A percentile compares a stretch with the other conserved stretches of the same genome.
These are phyloP conservation scores for Lasiodiplodia sp. DNA, from an alignment of 2,329 filamentous ascomycete species.

Conservation along the genomic window DNA sequence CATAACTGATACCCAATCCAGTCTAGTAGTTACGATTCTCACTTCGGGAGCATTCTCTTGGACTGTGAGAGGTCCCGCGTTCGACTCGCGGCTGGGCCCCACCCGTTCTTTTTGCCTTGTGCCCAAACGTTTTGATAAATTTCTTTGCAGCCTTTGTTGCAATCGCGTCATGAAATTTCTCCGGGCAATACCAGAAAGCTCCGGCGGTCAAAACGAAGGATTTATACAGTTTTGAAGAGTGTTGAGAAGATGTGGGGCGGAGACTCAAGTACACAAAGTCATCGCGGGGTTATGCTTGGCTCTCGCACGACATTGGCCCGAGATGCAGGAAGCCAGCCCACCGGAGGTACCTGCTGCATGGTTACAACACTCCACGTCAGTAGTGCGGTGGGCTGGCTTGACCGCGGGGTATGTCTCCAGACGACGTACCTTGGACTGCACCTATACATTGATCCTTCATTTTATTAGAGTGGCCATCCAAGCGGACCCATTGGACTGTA, in stretches of 20 bases:
- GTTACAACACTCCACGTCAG: background rate
- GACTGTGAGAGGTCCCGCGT: constrained; percentile 22
- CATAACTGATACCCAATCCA: constrained; percentile 10
- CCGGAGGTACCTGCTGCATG: background rate
- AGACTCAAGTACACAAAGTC: background rate
- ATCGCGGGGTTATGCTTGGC: constrained; percentile 3
- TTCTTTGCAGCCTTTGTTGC: background rate
- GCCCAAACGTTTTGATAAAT: background rate
- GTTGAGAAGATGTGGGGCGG: background rate
- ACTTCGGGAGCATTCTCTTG: background rate
- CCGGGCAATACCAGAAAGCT: background rate
- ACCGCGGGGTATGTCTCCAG: background rate
- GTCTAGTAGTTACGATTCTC: constrained; percentile 28
- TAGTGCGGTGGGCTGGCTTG: constrained; percentile 3
- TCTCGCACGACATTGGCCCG: constrained; percentile 2
- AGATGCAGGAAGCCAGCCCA: constrained; percentile 4
- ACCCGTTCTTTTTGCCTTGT: background rate
- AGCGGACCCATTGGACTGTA: background rate
- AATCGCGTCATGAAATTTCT: background rate
- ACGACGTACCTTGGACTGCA: background rate
- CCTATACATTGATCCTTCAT: background rate
- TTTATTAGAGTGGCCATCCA: background rate
- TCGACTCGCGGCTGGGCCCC: constrained; percentile 18
- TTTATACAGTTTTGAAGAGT: background rate
- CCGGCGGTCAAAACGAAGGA: background rate